These are phyloP conservation scores for Coleophoma eucalyptorum DNA, from an alignment of 2,329 filamentous ascomycete species.

Conservation along the genomic window DNA sequence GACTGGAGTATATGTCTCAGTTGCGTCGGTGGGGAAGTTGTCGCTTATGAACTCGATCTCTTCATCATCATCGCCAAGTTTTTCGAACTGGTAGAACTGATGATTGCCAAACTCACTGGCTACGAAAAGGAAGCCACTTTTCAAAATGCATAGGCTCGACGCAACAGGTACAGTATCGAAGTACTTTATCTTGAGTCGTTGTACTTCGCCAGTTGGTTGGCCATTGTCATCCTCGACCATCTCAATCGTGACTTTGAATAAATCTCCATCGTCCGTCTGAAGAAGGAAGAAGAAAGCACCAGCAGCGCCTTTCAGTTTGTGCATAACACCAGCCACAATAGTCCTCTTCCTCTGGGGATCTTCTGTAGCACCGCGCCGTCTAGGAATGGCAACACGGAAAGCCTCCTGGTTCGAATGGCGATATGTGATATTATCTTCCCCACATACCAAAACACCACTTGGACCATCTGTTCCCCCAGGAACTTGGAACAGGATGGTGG, in stretches of 20 bases:
- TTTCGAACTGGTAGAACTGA: constrained; percentile 95
- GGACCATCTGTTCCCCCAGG: constrained; percentile 91
- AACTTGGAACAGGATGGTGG: constrained; percentile 89
- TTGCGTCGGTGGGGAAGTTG: constrained; percentile 72
- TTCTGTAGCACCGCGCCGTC: constrained; percentile 82
- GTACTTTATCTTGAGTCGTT: constrained; percentile 87
- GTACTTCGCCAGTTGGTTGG: constrained; percentile 76
- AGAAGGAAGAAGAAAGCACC: constrained; percentile 96
- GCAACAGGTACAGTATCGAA: constrained; percentile 94
- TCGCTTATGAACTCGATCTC: constrained; percentile 85
- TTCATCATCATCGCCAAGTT: constrained; percentile 91
- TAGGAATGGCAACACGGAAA: constrained; percentile 84
- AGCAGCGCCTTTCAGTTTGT: constrained; percentile 78
- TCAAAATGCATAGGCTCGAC: constrained; percentile 84
- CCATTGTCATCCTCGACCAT: constrained; percentile 80
- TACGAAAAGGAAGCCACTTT: constrained; percentile 92
- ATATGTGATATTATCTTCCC: constrained; percentile 92
- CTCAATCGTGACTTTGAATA: constrained; percentile 94
- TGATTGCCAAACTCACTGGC: constrained; percentile 92
- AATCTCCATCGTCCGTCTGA: constrained; percentile 94
- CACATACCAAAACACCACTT: constrained; percentile 91
- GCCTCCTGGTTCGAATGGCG: constrained; percentile 93
- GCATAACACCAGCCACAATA: constrained; percentile 92
- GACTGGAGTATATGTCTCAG: constrained; percentile 67
- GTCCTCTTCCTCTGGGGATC: constrained; percentile 86